Evolutionary conservation across 352 stramenopile genomes (phyloP).

Genomic region (Phytophthora vignae): DNA sequence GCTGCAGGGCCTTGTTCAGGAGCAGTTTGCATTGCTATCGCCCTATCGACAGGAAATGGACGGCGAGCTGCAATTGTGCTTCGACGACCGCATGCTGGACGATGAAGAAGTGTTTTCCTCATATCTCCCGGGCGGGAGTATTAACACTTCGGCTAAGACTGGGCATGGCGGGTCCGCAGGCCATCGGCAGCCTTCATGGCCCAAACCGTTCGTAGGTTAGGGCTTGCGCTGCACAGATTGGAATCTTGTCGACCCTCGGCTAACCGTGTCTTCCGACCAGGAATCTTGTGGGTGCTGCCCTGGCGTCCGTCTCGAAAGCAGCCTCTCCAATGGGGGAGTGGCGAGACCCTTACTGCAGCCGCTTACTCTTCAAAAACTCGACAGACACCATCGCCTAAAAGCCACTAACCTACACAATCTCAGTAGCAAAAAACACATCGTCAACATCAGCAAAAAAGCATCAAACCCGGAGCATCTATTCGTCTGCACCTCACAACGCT

Average conservation of each 20-base stretch:
- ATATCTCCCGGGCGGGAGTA: slow-evolving; percentile 37
- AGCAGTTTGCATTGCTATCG: slow-evolving; percentile 49
- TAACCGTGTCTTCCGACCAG: slow-evolving; percentile 18
- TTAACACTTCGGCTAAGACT: background rate
- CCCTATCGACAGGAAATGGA: slow-evolving; percentile 48
- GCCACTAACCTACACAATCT: background rate
- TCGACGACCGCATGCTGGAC: slow-evolving; percentile 51
- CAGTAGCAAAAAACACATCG: background rate
- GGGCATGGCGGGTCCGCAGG: background rate
- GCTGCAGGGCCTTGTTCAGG: slow-evolving; percentile 47
- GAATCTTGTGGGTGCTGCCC: slow-evolving; percentile 71
- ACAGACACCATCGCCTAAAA: background rate
- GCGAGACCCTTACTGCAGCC: slow-evolving; percentile 14
- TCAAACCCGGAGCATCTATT: slow-evolving; percentile 20
- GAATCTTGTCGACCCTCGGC: background rate
- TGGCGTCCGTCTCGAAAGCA: slow-evolving; percentile 45
- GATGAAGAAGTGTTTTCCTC: slow-evolving; percentile 48
- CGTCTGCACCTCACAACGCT: background rate
- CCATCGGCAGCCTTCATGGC: slow-evolving; percentile 36
- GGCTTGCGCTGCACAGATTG: background rate
- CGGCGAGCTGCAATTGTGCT: slow-evolving; percentile 52
- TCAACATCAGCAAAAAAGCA: slow-evolving; percentile 4
- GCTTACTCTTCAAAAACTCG: too few species aligned
- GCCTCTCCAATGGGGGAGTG: slow-evolving; percentile 29
- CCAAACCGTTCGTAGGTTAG: slow-evolving; percentile 58